These are phyloP conservation scores for Leccinum subgranulosum DNA, from an alignment of 768 basidiomycete species.

Conservation along the genomic window DNA sequence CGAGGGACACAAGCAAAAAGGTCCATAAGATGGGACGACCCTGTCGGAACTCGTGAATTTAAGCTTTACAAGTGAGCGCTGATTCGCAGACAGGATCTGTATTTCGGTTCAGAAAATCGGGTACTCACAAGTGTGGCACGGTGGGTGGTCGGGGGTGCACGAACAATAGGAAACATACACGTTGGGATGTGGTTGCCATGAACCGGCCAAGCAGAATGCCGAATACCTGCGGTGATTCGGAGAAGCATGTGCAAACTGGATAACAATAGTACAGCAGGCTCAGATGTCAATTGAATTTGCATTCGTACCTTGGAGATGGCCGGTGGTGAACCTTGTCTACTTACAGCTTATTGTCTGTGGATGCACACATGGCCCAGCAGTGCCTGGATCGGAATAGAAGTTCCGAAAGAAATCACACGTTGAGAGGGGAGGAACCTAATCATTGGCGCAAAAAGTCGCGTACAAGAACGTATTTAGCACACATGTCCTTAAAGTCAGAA, in stretches of 20 bases:
- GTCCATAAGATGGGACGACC: slow-evolving; percentile 11
- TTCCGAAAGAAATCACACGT: slow-evolving; percentile 9
- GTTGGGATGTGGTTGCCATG: slow-evolving; percentile 19
- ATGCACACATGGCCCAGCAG: neutral
- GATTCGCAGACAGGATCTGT: slow-evolving; percentile 4
- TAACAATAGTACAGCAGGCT: slow-evolving; percentile 19
- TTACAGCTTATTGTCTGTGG: slow-evolving; percentile 22
- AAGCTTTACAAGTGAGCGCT: slow-evolving; percentile 14
- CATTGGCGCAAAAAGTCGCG: slow-evolving; percentile 16
- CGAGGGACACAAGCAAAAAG: slow-evolving; percentile 3
- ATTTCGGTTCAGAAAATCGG: neutral
- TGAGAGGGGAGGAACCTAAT: slow-evolving; percentile 12
- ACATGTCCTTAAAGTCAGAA: slow-evolving; percentile 7
- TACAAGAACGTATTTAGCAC: slow-evolving; percentile 6
- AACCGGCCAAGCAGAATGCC: slow-evolving; percentile 3
- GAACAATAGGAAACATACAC: slow-evolving; percentile 27
- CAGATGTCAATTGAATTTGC: slow-evolving; percentile 12
- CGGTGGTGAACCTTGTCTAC: slow-evolving; percentile 25
- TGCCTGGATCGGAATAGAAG: slow-evolving; percentile 8
- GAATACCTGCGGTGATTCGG: neutral
- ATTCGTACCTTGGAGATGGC: slow-evolving; percentile 29
- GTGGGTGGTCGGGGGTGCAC: slow-evolving; percentile 1
- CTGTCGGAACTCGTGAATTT: slow-evolving; percentile 14
- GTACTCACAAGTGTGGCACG: slow-evolving; percentile 11
- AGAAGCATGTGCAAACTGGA: slow-evolving; percentile 6